phyloP scores from a whole-genome alignment of 192 early-diverging fungal genomes.

The Backusella psychrophila region DNA sequence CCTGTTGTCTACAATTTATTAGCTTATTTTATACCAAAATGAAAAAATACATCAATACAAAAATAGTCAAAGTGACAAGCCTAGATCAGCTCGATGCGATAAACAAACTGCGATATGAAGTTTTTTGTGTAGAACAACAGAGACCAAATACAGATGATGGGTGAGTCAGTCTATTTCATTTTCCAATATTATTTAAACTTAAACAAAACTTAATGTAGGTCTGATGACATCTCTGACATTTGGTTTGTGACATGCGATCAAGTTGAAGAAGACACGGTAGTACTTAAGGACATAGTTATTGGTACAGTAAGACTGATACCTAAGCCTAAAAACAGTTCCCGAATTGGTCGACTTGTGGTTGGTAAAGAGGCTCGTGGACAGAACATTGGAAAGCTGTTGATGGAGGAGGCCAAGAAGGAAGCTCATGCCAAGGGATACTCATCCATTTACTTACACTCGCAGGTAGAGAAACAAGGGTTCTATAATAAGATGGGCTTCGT shows the following conservation, averaged over 20 bases:
- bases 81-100: neutral
- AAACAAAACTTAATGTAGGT: neutral
- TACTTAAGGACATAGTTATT: neutral
- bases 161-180: too few relatives aligned
- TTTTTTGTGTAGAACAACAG: too few relatives aligned
- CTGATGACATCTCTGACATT: neutral
- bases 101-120: neutral
- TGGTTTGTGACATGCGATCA: neutral
- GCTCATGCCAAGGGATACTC: neutral
- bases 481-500: neutral
- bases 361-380: neutral
- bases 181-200: neutral
- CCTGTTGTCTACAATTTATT: neutral
- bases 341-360: slow-evolving; percentile 1
- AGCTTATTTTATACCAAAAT: neutral
- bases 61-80: neutral
- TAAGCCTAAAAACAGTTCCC: neutral
- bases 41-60: neutral
- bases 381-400: neutral
- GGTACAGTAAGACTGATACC: neutral
- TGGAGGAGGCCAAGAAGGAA: neutral
- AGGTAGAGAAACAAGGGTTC: neutral
- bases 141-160: too few relatives aligned
- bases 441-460: neutral
- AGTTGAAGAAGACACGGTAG: neutral